A percentile compares a stretch with the other conserved stretches of the same genome.
Evolutionary conservation across 345 rosid species (phyloP).

Genomic region (Pugionium cornutum): DNA sequence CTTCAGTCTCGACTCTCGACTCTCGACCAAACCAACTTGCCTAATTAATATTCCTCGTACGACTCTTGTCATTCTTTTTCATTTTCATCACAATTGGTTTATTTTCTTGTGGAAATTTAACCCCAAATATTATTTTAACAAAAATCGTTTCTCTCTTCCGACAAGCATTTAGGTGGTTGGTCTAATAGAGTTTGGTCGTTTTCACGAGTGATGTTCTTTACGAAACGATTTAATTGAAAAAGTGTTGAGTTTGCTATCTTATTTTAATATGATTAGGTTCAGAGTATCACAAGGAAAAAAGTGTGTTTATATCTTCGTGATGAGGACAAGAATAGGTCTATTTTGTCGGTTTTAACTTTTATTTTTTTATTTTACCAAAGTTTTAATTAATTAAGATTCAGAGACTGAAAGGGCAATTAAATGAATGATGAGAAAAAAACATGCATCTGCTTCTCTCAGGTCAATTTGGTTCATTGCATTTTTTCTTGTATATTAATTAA

Average conservation of each 20-base stretch:
- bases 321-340: slow-evolving; percentile 23
- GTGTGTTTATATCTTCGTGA: slow-evolving; percentile 11
- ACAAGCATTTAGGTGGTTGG: slow-evolving; percentile 25
- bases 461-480: slow-evolving; percentile 27
- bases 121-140: not conserved
- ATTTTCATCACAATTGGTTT: not conserved
- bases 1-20: not conserved
- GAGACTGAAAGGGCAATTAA: slow-evolving; percentile 9
- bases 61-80: not conserved
- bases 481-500: no score
- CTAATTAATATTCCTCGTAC: slow-evolving; percentile 32
- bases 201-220: slow-evolving; percentile 27
- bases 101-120: not conserved
- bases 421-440: not conserved
- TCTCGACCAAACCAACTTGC: slow-evolving; percentile 33
- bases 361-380: not conserved
- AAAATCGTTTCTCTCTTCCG: slow-evolving; percentile 13
- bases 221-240: slow-evolving; percentile 19
- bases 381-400: slow-evolving; percentile 3
- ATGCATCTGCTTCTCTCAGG: slow-evolving; percentile 15
- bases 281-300: slow-evolving; percentile 16
- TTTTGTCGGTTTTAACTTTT: not conserved
- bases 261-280: slow-evolving; percentile 33
- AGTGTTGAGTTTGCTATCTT: not conserved
- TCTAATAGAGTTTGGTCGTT: slow-evolving; percentile 29